Conservation (phyloP, 192 early-diverging fungal genomes). For the Hyaloraphidium curvatum region DNA sequence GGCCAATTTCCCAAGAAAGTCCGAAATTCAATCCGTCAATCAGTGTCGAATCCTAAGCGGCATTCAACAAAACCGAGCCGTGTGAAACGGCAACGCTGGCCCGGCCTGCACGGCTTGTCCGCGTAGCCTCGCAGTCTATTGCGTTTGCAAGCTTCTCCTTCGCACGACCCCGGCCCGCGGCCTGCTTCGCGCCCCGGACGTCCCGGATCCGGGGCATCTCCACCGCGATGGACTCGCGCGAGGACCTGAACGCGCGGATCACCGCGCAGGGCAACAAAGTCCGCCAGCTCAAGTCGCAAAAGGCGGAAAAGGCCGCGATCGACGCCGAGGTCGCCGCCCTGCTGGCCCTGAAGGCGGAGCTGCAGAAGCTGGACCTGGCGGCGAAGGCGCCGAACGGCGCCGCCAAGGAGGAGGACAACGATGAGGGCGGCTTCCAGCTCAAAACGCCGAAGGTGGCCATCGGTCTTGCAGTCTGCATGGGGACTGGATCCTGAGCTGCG, state of each 20-base stretch:
- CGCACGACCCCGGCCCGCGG: too few relatives aligned
- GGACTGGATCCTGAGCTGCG: neutral
- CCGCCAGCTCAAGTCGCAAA: slow-evolving; percentile 35
- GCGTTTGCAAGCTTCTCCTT: too few relatives aligned
- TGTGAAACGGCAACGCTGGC: too few relatives aligned
- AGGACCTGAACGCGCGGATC: slow-evolving; percentile 20
- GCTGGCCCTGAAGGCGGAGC: slow-evolving; percentile 37
- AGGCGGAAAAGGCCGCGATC: slow-evolving; percentile 34
- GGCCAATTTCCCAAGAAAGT: too few relatives aligned
- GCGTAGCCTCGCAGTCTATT: too few relatives aligned
- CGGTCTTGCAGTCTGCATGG: neutral
- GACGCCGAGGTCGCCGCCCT: slow-evolving; percentile 34
- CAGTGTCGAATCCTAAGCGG: too few relatives aligned
- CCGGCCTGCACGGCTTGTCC: too few relatives aligned
- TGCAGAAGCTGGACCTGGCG: too few relatives aligned
- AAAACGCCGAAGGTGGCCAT: slow-evolving; percentile 54
- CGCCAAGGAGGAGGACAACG: slow-evolving; percentile 28
- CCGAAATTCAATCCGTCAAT: too few relatives aligned
- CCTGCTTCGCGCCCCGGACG: too few relatives aligned
- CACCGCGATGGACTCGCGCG: neutral
- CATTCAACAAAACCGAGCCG: too few relatives aligned
- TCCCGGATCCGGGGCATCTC: too few relatives aligned
- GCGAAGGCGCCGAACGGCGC: neutral
- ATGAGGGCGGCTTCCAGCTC: slow-evolving; percentile 35
- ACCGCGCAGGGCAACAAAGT: slow-evolving; percentile 36